Evolutionary conservation across 2,329 filamentous ascomycete genomes (phyloP), one percentile per base, ranked within the genome.

Genomic region (Ophiostoma novo-ulmi): DNA sequence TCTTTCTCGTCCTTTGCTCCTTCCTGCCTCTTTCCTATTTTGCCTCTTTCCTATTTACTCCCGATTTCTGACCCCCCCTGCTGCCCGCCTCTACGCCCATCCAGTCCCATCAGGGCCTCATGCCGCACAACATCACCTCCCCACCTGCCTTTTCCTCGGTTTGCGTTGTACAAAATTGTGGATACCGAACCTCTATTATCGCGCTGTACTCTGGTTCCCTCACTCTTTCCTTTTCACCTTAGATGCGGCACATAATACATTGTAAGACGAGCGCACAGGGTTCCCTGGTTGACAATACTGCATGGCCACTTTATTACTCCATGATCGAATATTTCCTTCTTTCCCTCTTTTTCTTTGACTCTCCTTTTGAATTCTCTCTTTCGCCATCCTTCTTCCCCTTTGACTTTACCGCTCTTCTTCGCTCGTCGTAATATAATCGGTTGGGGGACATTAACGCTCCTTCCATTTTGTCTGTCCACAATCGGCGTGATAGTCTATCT

Each of bases 201-300:
- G 48, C 38, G 35, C 26, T 68, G 41, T 39, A 63, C 13, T 35
- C 26, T 11, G 58, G 58, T 63, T 35, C 58, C 58, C 26, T 63
- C 26, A 26, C 20, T 52, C 41, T 36, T 55, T 48, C 13, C 22
- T 68, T 14, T 55, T 36, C 39, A 31, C 38, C 38, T 48, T 26
- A 44, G 65, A 44, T 48, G 65, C 65, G 65, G 63, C 36, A 65
- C 63, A 65, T 65, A 22, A 65, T 65, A 65, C 36, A 36, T 65
- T 65, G 63, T 65, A n/a, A 65, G 63, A 65, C 63, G 63, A 65
- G 63, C 36, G 63, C 36, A 65, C 63, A 65, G 63, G 36, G 36
- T 65, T 35, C 58, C 58, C 58, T 35, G 26, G 63, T 65, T 36
- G 20, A 22, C 26, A 35, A 35, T 63, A 26, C 52, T 58, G 52